Evolutionary conservation across 129 eudicot genomes (phyloP).

Genomic region (Mikania micrantha): DNA sequence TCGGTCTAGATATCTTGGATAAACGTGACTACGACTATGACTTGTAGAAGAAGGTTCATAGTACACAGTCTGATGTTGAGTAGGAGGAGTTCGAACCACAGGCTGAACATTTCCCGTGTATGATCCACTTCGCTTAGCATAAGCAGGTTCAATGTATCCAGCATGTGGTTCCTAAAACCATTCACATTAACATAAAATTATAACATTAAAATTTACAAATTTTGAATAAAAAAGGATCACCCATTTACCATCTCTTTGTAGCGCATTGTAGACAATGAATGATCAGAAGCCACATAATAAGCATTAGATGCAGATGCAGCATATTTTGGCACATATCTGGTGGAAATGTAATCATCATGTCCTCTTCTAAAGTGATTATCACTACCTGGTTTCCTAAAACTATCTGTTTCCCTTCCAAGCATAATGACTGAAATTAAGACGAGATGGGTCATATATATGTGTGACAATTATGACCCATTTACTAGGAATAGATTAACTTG

Average conservation of each 20-base stretch:
- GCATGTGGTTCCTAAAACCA: conserved; percentile 46
- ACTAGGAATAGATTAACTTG: background rate
- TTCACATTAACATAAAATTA: background rate
- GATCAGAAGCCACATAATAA: conserved; percentile 17
- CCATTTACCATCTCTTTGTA: conserved; percentile 31
- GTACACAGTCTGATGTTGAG: conserved; percentile 27
- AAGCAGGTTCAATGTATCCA: conserved; percentile 35
- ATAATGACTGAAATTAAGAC: conserved; percentile 22
- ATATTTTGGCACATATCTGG: conserved; percentile 20
- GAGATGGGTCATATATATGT: conserved; percentile 2
- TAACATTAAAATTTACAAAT: background rate
- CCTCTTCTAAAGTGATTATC: conserved; percentile 20
- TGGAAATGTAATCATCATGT: conserved; percentile 12
- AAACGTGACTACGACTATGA: conserved; percentile 25
- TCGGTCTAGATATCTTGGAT: conserved; percentile 32
- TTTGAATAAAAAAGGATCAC: background rate
- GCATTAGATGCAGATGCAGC: conserved; percentile 18
- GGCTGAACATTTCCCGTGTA: conserved; percentile 26
- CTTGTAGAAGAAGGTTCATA: conserved; percentile 28
- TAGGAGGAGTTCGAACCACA: conserved; percentile 11
- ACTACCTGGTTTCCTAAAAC: conserved; percentile 18
- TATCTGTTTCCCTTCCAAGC: conserved; percentile 26
- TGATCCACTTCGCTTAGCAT: conserved; percentile 14
- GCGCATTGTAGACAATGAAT: conserved; percentile 20
- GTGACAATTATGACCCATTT: background rate